Percentiles rank a stretch among this genome's conserved stretches.
phyloP scores from a whole-genome alignment of 768 basidiomycete genomes.

The Ramaria rubella region DNA sequence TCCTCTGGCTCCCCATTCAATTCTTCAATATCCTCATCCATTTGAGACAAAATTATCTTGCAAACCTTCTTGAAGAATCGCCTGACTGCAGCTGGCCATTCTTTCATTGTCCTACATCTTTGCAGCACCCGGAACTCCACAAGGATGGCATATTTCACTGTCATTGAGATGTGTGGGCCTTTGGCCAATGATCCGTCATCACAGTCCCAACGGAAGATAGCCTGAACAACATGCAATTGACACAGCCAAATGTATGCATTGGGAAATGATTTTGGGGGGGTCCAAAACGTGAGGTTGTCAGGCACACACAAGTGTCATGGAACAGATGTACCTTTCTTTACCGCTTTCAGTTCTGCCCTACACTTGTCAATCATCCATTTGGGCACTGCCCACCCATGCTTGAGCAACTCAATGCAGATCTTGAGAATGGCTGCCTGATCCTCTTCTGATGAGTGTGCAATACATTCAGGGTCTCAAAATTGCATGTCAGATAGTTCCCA shows the following conservation, averaged over 20 bases:
- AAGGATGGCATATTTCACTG: neutral
- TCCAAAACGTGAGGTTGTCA: neutral
- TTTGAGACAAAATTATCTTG: neutral
- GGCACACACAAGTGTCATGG: neutral
- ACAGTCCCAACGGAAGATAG: constrained; percentile 15
- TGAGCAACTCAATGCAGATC: neutral
- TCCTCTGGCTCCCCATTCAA: neutral
- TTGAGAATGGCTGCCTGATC: neutral
- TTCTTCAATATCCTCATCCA: neutral
- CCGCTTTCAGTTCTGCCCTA: neutral
- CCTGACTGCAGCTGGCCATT: neutral
- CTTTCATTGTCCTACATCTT: constrained; percentile 6
- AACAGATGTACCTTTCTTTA: constrained; percentile 4
- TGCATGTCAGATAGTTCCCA: neutral
- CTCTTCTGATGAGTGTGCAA: neutral
- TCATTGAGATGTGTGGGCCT: neutral
- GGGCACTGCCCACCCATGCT: constrained; percentile 2
- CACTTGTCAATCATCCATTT: constrained; percentile 18
- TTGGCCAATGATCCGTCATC: constrained; percentile 8
- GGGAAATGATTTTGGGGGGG: neutral
- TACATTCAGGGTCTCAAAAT: neutral
- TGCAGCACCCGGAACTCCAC: constrained; percentile 11
- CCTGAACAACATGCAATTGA: constrained; percentile 19
- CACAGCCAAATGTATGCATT: constrained; percentile 11
- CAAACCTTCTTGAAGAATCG: neutral